Percentiles rank a stretch among this genome's conserved stretches.
Evolutionary conservation across 2,329 filamentous ascomycete genomes (phyloP).

Genomic region (Ophiostoma sp.): DNA sequence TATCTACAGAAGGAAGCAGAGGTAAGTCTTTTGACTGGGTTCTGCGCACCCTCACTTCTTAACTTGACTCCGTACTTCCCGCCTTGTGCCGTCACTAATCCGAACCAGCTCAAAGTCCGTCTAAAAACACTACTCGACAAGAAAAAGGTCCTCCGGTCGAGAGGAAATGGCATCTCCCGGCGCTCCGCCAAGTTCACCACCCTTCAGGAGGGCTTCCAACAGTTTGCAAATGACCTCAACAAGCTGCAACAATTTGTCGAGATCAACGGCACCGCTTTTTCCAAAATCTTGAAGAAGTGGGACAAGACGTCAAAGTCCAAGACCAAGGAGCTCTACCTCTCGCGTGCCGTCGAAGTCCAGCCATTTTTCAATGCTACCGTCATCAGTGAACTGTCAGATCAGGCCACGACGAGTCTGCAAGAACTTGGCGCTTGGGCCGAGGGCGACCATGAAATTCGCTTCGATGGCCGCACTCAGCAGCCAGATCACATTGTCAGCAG

Average conservation of each 20-base stretch:
- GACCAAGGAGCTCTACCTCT: constrained; percentile 95
- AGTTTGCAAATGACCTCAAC: constrained; percentile 93
- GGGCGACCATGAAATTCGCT: constrained; percentile 78
- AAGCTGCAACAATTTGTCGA: constrained; percentile 99
- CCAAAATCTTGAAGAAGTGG: constrained; percentile 99
- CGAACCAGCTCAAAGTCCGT: constrained; percentile 74
- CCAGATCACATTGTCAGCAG: constrained; percentile 60
- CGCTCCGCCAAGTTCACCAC: constrained; percentile 90
- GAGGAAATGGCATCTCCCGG: constrained; percentile 70
- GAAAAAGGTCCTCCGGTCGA: constrained; percentile 82
- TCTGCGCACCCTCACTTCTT: neutral
- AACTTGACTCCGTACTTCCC: neutral
- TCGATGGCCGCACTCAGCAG: constrained; percentile 46
- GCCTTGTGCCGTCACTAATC: neutral
- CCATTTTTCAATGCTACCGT: constrained; percentile 97
- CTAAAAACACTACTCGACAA: constrained; percentile 91
- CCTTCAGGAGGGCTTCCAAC: constrained; percentile 91
- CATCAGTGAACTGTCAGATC: constrained; percentile 92
- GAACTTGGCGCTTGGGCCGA: constrained; percentile 96
- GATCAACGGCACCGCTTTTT: constrained; percentile 95
- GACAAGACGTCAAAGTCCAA: constrained; percentile 99
- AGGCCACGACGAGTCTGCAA: constrained; percentile 91
- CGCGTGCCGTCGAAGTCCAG: constrained; percentile 91
- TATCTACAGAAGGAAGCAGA: constrained; percentile 98
- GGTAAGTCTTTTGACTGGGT: constrained; percentile 47